These are phyloP conservation scores for Eucalyptus caleyi DNA, from an alignment of 345 rosid genomes.

Conservation along the genomic window DNA sequence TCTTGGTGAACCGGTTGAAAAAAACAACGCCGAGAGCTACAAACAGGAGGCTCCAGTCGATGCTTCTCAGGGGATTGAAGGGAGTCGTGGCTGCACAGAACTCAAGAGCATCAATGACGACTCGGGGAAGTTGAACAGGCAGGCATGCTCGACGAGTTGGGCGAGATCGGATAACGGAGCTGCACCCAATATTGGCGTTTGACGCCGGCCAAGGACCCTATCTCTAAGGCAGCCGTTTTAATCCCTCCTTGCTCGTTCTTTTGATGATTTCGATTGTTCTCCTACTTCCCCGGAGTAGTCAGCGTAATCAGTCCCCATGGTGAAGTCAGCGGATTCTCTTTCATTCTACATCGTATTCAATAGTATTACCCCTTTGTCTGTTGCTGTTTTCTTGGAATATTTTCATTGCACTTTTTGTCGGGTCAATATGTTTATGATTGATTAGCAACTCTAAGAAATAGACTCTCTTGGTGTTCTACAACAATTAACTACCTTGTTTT, in stretches of 20 bases:
- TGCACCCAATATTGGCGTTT: not conserved
- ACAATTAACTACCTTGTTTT: not conserved
- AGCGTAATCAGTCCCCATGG: not conserved
- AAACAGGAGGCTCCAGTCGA: not conserved
- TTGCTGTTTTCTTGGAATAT: not conserved
- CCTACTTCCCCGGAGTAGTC: too few relatives aligned
- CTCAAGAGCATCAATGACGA: not conserved
- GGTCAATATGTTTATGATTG: not conserved
- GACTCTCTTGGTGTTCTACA: not conserved
- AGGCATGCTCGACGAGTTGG: constrained; percentile 22
- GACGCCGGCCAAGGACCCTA: not conserved
- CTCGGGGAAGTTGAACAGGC: not conserved
- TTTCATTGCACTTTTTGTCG: not conserved
- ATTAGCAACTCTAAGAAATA: not conserved
- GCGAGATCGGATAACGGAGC: constrained; percentile 54
- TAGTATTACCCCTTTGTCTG: not conserved
- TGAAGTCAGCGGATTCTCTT: constrained; percentile 1
- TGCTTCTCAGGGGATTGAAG: not conserved
- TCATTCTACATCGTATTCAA: constrained; percentile 1
- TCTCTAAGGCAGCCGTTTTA: not conserved
- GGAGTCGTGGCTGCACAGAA: not conserved
- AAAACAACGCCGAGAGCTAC: not conserved
- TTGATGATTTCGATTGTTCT: not conserved
- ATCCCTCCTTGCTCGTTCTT: constrained; percentile 7
- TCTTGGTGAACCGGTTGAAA: not conserved